These are phyloP conservation scores for Penicillium robsamsonii DNA, from an alignment of 495 filamentous ascomycete genomes.

Conservation along the genomic window DNA sequence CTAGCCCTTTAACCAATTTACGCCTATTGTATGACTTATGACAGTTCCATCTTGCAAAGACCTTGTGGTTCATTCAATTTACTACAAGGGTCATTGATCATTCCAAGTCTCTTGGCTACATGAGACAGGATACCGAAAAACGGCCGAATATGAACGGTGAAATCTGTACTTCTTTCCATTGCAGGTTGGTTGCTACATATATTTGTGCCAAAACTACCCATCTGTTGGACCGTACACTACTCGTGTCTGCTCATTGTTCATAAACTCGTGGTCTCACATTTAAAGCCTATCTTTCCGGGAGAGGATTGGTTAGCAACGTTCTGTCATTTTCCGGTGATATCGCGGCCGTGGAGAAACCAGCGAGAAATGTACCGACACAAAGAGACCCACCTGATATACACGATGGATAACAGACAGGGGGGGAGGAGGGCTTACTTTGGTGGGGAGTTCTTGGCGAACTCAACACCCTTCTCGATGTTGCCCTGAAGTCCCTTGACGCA, in stretches of 20 bases:
- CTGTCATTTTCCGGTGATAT: slow-evolving; percentile 14
- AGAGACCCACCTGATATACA: not conserved
- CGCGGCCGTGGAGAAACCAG: not conserved
- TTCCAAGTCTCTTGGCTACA: not conserved
- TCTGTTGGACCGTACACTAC: slow-evolving; percentile 5
- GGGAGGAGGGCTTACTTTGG: slow-evolving; percentile 59
- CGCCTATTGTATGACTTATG: not conserved
- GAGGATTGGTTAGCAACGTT: slow-evolving; percentile 43
- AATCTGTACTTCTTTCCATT: slow-evolving; percentile 20
- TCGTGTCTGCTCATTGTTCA: slow-evolving; percentile 27
- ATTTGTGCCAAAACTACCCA: slow-evolving; percentile 2
- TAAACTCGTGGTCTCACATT: slow-evolving; percentile 32
- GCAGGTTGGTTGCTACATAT: slow-evolving; percentile 16
- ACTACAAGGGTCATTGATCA: not conserved
- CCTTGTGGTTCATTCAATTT: not conserved
- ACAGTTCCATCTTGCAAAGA: not conserved
- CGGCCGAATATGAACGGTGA: slow-evolving; percentile 10
- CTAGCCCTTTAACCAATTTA: not conserved
- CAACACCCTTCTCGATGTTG: slow-evolving; percentile 92
- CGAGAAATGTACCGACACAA: slow-evolving; percentile 9
- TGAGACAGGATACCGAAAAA: not conserved
- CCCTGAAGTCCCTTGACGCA: slow-evolving; percentile 73
- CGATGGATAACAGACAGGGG: slow-evolving; percentile 18
- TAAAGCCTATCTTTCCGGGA: slow-evolving; percentile 50
- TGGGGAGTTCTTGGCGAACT: slow-evolving; percentile 81